These are phyloP conservation scores for Xylaria sp. DNA, from an alignment of 2,329 filamentous ascomycete genomes.

Conservation along the genomic window DNA sequence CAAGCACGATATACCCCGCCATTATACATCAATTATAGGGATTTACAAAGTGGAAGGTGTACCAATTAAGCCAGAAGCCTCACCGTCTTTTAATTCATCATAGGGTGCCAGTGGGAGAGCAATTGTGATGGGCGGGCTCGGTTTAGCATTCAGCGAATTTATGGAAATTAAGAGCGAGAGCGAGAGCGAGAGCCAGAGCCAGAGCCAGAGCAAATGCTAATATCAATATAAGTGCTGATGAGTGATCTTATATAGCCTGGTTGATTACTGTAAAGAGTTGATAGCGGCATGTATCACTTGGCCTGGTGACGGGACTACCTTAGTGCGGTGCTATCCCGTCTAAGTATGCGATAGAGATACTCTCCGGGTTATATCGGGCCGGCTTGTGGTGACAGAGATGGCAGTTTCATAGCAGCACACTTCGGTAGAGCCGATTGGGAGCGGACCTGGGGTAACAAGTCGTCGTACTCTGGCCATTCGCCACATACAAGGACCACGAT, in stretches of 20 bases:
- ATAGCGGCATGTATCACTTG: slow-evolving; percentile 7
- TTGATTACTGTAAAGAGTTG: slow-evolving; percentile 34
- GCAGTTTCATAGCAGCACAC: background rate
- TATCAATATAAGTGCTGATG: slow-evolving; percentile 23
- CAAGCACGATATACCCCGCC: slow-evolving; percentile 17
- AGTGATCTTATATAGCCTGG: slow-evolving; percentile 34
- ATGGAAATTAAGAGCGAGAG: background rate
- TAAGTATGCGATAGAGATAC: no score
- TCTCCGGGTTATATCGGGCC: slow-evolving; percentile 32
- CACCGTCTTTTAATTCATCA: background rate
- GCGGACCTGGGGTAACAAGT: background rate
- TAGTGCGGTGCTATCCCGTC: slow-evolving; percentile 17
- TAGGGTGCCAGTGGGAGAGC: background rate
- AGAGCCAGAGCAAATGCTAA: background rate
- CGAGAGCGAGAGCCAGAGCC: slow-evolving; percentile 1
- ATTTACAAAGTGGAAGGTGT: background rate
- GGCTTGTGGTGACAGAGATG: slow-evolving; percentile 32
- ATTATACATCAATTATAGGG: slow-evolving; percentile 17
- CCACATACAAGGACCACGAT: background rate
- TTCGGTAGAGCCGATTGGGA: slow-evolving; percentile 1
- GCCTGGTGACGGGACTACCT: background rate
- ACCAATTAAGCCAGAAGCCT: slow-evolving; percentile 6
- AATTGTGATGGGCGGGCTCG: background rate
- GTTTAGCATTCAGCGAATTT: background rate
- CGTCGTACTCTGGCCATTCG: background rate